These are phyloP conservation scores for Mychonastes homosphaera DNA, from an alignment of 139 green algal genomes.

Conservation along the genomic window DNA sequence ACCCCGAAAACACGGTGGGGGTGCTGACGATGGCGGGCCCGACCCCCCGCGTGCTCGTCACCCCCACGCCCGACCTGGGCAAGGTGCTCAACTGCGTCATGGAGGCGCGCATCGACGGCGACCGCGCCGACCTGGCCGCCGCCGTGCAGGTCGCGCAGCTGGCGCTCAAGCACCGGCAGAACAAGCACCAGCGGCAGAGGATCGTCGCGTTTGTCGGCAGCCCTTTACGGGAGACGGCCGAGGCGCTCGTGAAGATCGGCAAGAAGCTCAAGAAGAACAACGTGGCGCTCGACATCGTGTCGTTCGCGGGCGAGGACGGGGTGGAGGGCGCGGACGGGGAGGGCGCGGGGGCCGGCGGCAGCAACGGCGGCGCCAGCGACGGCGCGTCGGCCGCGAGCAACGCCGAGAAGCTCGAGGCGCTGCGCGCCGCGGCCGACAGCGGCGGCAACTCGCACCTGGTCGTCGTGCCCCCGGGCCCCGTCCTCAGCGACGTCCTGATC, in stretches of 20 bases:
- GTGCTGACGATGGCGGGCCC: constrained; percentile 96
- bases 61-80: constrained; percentile 90
- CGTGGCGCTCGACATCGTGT: constrained; percentile 93
- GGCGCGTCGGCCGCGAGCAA: constrained; percentile 46
- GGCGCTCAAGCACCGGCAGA: constrained; percentile 96
- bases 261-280: constrained; percentile 99
- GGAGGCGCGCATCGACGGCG: constrained; percentile 72
- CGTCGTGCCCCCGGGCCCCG: constrained; percentile 71
- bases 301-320: constrained; percentile 60
- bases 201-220: constrained; percentile 95
- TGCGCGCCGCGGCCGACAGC: constrained; percentile 85
- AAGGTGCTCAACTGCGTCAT: constrained; percentile 88
- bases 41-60: constrained; percentile 85
- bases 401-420: constrained; percentile 84
- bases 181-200: constrained; percentile 98
- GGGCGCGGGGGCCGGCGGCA: not conserved
- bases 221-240: constrained; percentile 77
- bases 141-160: constrained; percentile 94
- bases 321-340: not conserved
- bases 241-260: constrained; percentile 84
- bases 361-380: not conserved
- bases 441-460: constrained; percentile 92
- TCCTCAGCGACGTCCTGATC: constrained; percentile 87
- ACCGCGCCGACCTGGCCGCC: constrained; percentile 67
- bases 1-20: constrained; percentile 96